Base-by-base conservation (phyloP, 148 eudicot genomes). In the Rhododendron ovatum region DNA sequence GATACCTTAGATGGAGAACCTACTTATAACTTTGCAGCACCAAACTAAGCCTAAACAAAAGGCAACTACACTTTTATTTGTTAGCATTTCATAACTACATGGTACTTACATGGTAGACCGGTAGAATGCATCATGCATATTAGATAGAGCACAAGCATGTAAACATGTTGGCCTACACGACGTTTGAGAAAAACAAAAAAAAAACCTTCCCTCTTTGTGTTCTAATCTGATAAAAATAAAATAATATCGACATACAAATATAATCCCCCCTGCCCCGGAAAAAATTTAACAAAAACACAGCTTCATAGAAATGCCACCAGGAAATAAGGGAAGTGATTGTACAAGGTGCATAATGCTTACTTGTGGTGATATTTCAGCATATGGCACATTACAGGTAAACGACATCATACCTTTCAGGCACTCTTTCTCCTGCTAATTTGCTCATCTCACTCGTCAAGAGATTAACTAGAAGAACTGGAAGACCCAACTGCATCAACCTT, bases 391-490 rank as follows among this genome's bases (percentile, higher is more conserved):
- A 71, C 26, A 37, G 59, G 82, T 7, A 55, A 65, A 86, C 22
- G 30, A 78, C 47, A 63, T 30, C 80, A 35, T 92, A 95, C 99
- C 99, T 95, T 87, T 97, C 99, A 83, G 98, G 93, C 30, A 78
- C 41, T 89, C 95, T 90, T 85, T 95, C 95, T 80, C 90, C 90
- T 50, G 84, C 82, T 86, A 95, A 82, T 90, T 93, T 95, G 88
- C 89, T 91, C 90, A 92, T 91, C 91, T 95, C 99, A 84, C 89
- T 91, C 75, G 92, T 89, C 88, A 97, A 87, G 83, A 97, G 96
- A 88, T 88, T 94, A 81, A 95, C 88, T 86, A 97, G 86, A 86
- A 94, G 89, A 79, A 84, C 78, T 67, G 94, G 90, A 86, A 97
- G 93, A 67, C 95, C 96, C 90, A 95, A 90, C 76, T 93, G 94